phyloP scores from a whole-genome alignment of 2,329 filamentous ascomycete species.

The Fusarium annulatum region DNA sequence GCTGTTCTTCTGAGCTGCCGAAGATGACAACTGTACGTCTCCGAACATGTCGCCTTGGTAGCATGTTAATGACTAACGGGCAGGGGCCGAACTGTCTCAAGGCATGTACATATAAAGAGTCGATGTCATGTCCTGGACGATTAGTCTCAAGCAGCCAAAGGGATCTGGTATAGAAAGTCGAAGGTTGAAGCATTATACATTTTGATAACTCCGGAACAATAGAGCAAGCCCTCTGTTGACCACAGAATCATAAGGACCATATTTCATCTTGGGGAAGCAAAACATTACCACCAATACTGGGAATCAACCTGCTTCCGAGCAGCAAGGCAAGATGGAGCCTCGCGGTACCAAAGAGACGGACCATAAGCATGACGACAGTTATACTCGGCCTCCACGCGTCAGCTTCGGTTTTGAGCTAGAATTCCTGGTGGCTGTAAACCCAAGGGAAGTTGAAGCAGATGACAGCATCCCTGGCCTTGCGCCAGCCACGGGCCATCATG shows the following conservation, averaged over 20 bases:
- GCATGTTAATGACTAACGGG: not conserved
- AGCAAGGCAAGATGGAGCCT: not conserved
- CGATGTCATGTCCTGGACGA: not conserved
- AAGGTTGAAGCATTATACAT: not conserved
- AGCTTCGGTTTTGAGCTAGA: slow-evolving; percentile 40
- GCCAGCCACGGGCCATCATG: not conserved
- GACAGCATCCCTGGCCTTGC: slow-evolving; percentile 12
- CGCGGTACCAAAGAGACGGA: not conserved
- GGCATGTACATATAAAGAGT: not conserved
- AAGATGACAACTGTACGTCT: not conserved
- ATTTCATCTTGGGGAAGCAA: not conserved
- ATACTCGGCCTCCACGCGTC: slow-evolving; percentile 27
- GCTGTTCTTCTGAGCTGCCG: not conserved
- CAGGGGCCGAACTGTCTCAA: not conserved
- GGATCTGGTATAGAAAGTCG: not conserved
- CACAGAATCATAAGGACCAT: not conserved
- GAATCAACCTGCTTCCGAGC: not conserved
- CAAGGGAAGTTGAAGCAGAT: not conserved
- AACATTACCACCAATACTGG: not conserved
- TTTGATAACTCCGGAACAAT: not conserved
- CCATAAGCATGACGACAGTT: not conserved
- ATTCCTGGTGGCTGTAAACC: slow-evolving; percentile 18
- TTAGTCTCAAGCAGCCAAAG: not conserved
- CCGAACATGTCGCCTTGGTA: not conserved
- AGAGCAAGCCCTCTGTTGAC: slow-evolving; percentile 4